Evolutionary conservation across 352 stramenopile species (phyloP).

Genomic region (Peronospora tabacina): DNA sequence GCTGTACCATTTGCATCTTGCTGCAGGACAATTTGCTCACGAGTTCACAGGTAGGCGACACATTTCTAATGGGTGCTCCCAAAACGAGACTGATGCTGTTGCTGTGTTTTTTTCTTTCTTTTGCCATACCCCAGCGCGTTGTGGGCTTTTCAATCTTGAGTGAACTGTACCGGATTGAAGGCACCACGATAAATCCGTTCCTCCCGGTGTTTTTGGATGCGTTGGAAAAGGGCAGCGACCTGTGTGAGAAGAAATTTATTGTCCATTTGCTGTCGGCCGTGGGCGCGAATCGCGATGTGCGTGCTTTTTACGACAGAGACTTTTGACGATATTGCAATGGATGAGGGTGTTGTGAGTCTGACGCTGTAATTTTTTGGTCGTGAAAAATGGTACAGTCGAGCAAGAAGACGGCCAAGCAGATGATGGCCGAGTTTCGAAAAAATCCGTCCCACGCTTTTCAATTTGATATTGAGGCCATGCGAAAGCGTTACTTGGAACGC

Average conservation of each 20-base stretch:
- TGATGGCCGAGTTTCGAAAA: constrained; percentile 55
- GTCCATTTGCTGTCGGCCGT: constrained; percentile 51
- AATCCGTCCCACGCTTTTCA: constrained; percentile 40
- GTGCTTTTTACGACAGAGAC: constrained; percentile 1
- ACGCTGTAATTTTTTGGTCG: neutral
- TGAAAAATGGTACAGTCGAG: constrained; percentile 26
- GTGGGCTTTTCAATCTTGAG: constrained; percentile 82
- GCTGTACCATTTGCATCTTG: constrained; percentile 86
- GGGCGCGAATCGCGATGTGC: constrained; percentile 43
- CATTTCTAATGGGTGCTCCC: neutral
- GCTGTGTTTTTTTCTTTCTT: neutral
- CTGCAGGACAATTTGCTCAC: constrained; percentile 88
- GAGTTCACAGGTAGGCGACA: constrained; percentile 56
- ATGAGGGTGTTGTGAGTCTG: constrained; percentile 5
- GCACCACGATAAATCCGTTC: constrained; percentile 74
- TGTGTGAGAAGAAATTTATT: constrained; percentile 76
- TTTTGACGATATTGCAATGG: neutral
- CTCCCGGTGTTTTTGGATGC: constrained; percentile 80
- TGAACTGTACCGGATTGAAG: constrained; percentile 80
- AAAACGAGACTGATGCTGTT: neutral
- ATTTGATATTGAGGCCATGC: constrained; percentile 60
- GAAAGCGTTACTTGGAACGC: constrained; percentile 61
- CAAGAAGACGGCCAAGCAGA: constrained; percentile 71
- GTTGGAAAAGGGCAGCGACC: constrained; percentile 61
- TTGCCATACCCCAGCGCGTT: constrained; percentile 43